Conservation (phyloP, 208 protist species). For the Phytomonas sp. region DNA sequence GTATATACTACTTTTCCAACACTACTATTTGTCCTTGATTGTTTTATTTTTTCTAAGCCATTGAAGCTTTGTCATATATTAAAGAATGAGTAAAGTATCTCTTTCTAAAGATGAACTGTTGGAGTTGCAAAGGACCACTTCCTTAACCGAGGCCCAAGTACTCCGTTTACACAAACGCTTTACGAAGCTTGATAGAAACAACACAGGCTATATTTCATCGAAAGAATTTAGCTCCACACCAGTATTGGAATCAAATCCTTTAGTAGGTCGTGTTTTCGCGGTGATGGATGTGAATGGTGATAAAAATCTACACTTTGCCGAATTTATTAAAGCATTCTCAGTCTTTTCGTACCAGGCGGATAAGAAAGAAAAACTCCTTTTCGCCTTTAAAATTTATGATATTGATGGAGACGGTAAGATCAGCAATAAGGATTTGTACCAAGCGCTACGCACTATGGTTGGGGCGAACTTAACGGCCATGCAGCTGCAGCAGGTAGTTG, state of each 20-base stretch:
- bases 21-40: slow-evolving; percentile 6
- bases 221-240: slow-evolving; percentile 68
- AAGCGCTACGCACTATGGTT: slow-evolving; percentile 92
- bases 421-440: slow-evolving; percentile 89
- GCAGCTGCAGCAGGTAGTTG: slow-evolving; percentile 93
- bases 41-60: not conserved
- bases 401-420: slow-evolving; percentile 92
- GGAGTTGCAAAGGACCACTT: slow-evolving; percentile 52
- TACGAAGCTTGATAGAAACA: slow-evolving; percentile 64
- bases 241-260: slow-evolving; percentile 72
- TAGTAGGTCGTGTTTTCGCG: slow-evolving; percentile 72
- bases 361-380: slow-evolving; percentile 77
- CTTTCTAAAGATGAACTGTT: slow-evolving; percentile 52
- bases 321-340: slow-evolving; percentile 78
- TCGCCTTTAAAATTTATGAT: slow-evolving; percentile 94
- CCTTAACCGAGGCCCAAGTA: slow-evolving; percentile 80
- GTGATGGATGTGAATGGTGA: slow-evolving; percentile 77
- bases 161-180: slow-evolving; percentile 80
- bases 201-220: slow-evolving; percentile 54
- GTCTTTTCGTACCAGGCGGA: slow-evolving; percentile 66
- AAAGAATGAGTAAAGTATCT: slow-evolving; percentile 11
- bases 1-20: not conserved
- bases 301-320: slow-evolving; percentile 69
- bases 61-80: slow-evolving; percentile 8
- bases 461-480: slow-evolving; percentile 83